Evolutionary conservation across 129 eudicot genomes (phyloP), one percentile per base, ranked within the genome.

Genomic region (Sambucus nigra): DNA sequence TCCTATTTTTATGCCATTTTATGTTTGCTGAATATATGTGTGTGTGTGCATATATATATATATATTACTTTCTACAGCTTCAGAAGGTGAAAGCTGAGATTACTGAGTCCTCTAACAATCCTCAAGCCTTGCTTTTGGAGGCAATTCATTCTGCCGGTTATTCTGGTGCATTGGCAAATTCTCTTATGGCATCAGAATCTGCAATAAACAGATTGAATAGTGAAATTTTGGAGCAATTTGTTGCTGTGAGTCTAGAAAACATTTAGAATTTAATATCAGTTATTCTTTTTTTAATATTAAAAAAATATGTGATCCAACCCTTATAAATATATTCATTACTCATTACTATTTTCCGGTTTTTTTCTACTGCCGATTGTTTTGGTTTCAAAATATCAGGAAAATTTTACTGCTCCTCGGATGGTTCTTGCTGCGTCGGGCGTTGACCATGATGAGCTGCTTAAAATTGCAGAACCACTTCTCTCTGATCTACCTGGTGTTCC

Each of bases 371-470:
- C 56, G 28, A 67, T 24, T 11, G 39, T 52, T 26, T 65, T 65
- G 38, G 27, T 50, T 64, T n/a, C n/a, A 45, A 52, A 52, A 55
- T 57, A 21, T 11, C 47, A 91, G 94, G 81, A 76, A 56, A 79
- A 86, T 66, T 91, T 71, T 62, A 91, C 94, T 64, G 99, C 99
- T 59, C 74, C 94, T 15, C 74, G 99, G 51, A 91, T 86, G 82
- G 95, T 86, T 24, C 87, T 91, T 57, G 87, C 86, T 51, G 95
- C 95, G 44, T 75, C 84, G 18, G 95, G 99, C 46, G 95, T 91
- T 67, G 95, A 91, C 31, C 99, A 91, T 23, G 94, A 86, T 32
- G 87, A 85, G 33, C 79, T 85, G 22, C 41, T 86, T 53, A 76
- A 76, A 62, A 54, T 71, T 70, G 99, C 94, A 25, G 95, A 86